These are phyloP conservation scores for Diaporthe eres DNA, from an alignment of 2,329 filamentous ascomycete species.

Conservation along the genomic window DNA sequence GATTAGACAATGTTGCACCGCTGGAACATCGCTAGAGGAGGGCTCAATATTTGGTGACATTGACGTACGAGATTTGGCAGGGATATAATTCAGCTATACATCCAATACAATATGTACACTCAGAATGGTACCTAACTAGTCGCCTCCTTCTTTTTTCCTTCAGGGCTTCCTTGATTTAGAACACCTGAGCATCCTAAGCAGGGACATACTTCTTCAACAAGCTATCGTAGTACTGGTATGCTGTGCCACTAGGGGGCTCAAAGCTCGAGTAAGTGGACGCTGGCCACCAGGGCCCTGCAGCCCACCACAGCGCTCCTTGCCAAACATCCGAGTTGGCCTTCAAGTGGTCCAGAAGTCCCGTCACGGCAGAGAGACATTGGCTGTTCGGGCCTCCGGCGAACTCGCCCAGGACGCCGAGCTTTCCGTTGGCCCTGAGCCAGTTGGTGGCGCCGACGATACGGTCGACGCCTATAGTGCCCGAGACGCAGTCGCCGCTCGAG, in stretches of 20 bases:
- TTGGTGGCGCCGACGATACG: conserved; percentile 63
- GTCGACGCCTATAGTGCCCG: conserved; percentile 62
- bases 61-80: too few relatives aligned
- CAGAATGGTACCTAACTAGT: background rate
- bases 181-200: background rate
- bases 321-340: conserved; percentile 69
- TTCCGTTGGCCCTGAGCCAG: conserved; percentile 69
- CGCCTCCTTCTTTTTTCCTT: too few relatives aligned
- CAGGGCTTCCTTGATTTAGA: background rate
- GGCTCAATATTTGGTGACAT: too few relatives aligned
- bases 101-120: background rate
- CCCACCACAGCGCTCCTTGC: conserved; percentile 70
- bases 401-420: conserved; percentile 69
- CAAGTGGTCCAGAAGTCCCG: conserved; percentile 65
- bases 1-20: background rate
- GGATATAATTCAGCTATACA: background rate
- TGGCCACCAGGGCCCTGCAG: conserved; percentile 71
- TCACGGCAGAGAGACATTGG: conserved; percentile 64
- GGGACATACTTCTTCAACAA: conserved; percentile 41
- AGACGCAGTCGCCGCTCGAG: conserved; percentile 62
- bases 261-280: conserved; percentile 58
- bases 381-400: conserved; percentile 66
- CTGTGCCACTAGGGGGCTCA: conserved; percentile 61
- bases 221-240: conserved; percentile 52
- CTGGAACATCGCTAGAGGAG: background rate